Conservation (phyloP, 129 eudicot species). For the Artemisia argyi region DNA sequence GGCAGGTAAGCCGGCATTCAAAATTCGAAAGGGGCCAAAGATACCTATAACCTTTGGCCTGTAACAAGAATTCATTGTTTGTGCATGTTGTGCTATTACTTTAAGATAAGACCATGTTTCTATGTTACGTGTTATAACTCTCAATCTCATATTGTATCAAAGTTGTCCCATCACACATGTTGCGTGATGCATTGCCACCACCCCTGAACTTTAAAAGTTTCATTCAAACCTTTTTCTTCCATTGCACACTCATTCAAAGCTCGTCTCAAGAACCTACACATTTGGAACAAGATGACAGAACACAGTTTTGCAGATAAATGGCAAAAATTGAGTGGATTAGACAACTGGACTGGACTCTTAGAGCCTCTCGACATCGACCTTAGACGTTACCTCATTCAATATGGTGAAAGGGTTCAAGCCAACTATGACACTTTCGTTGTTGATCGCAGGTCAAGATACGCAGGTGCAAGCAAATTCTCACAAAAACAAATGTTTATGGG, state of each 20-base stretch:
- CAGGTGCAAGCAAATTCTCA: conserved; percentile 47
- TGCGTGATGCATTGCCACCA: conserved; percentile 13
- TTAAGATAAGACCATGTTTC: neutral
- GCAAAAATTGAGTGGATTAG: conserved; percentile 48
- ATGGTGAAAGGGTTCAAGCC: conserved; percentile 54
- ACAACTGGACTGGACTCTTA: conserved; percentile 47
- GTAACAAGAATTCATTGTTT: no score
- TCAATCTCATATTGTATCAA: neutral
- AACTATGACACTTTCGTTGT: conserved; percentile 47
- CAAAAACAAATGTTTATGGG: conserved; percentile 26
- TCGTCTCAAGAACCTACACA: neutral
- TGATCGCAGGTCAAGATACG: conserved; percentile 37
- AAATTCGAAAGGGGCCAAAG: no score
- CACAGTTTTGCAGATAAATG: conserved; percentile 36
- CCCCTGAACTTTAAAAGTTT: neutral
- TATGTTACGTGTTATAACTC: conserved; percentile 17
- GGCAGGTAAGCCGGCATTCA: no score
- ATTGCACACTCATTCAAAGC: neutral
- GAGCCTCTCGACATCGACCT: conserved; percentile 34
- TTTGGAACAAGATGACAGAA: neutral
- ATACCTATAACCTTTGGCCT: no score
- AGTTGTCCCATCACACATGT: conserved; percentile 10
- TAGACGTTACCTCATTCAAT: conserved; percentile 32
- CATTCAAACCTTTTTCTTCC: neutral
- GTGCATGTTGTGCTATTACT: neutral